Conservation (phyloP, 352 stramenopile species). For the Globisporangium cylindrosporum region DNA sequence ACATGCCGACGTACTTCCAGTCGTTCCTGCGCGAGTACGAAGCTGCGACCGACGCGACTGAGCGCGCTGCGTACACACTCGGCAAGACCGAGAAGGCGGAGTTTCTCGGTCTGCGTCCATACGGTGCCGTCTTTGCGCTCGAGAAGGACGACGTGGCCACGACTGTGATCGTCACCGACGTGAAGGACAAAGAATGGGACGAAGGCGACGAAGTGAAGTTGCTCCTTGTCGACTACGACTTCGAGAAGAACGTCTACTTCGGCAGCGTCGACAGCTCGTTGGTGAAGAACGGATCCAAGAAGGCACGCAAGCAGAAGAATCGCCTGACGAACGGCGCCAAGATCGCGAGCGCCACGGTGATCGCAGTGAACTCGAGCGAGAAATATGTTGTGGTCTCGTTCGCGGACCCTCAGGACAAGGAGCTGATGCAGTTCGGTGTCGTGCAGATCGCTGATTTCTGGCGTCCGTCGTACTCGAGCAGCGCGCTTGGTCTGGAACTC, state of each 20-base stretch:
- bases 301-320: slow-evolving; percentile 60
- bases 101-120: slow-evolving; percentile 81
- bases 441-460: slow-evolving; percentile 78
- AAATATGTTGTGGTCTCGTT: slow-evolving; percentile 75
- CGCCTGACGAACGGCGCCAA: slow-evolving; percentile 43
- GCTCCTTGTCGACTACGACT: slow-evolving; percentile 82
- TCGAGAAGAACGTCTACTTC: slow-evolving; percentile 83
- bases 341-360: slow-evolving; percentile 39
- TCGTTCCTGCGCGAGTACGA: slow-evolving; percentile 48
- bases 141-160: slow-evolving; percentile 57
- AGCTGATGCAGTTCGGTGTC: slow-evolving; percentile 44
- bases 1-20: slow-evolving; percentile 46
- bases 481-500: slow-evolving; percentile 53
- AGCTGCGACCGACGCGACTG: slow-evolving; percentile 3
- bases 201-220: slow-evolving; percentile 74
- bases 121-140: slow-evolving; percentile 82
- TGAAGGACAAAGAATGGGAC: slow-evolving; percentile 37
- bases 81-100: slow-evolving; percentile 80
- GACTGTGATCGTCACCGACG: slow-evolving; percentile 65
- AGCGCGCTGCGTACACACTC: slow-evolving; percentile 32
- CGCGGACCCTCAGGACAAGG: slow-evolving; percentile 30
- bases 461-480: slow-evolving; percentile 59
- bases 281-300: slow-evolving; percentile 62
- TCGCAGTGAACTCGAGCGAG: slow-evolving; percentile 48
- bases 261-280: slow-evolving; percentile 41